Conservation (phyloP, 805 yeast genomes). For the Suhomyces sp. region DNA sequence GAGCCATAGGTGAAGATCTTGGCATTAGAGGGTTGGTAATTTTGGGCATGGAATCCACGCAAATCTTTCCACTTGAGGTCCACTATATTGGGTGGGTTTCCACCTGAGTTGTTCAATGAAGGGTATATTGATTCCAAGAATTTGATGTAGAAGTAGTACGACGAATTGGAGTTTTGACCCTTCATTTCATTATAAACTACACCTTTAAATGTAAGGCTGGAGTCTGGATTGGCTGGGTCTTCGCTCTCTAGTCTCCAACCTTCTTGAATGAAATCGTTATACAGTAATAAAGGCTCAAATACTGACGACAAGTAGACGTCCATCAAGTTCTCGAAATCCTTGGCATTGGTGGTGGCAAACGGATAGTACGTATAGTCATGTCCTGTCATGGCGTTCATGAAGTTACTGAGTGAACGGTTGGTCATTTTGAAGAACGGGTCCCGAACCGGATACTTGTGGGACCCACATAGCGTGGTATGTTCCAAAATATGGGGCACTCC, state of each 20-base stretch:
- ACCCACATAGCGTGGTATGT: slow-evolving; percentile 95
- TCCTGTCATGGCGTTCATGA: slow-evolving; percentile 99
- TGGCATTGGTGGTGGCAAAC: slow-evolving; percentile 86
- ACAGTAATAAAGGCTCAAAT: slow-evolving; percentile 71
- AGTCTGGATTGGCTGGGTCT: slow-evolving; percentile 49
- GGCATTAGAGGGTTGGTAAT: slow-evolving; percentile 90
- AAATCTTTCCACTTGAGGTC: slow-evolving; percentile 71
- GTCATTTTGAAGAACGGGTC: slow-evolving; percentile 98
- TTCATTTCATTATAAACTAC: slow-evolving; percentile 99
- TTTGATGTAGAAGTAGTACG: slow-evolving; percentile 79
- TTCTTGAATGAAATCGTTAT: slow-evolving; percentile 87
- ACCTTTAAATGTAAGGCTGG: slow-evolving; percentile 80
- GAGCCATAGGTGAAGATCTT: slow-evolving; percentile 86
- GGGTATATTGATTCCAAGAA: slow-evolving; percentile 85
- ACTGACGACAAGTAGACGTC: slow-evolving; percentile 87
- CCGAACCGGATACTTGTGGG: slow-evolving; percentile 84
- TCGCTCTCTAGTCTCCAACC: slow-evolving; percentile 95
- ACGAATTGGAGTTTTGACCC: slow-evolving; percentile 88
- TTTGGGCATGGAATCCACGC: slow-evolving; percentile 65
- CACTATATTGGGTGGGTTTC: slow-evolving; percentile 84
- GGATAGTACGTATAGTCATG: slow-evolving; percentile 95
- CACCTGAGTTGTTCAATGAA: slow-evolving; percentile 85
- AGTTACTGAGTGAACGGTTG: slow-evolving; percentile 88
- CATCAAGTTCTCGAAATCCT: slow-evolving; percentile 80
- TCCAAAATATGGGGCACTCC: slow-evolving; percentile 96